Percentiles rank a stretch among this genome's conserved stretches.
These are phyloP conservation scores for Leishmania aethiopica DNA, from an alignment of 208 protist genomes.

Conservation along the genomic window DNA sequence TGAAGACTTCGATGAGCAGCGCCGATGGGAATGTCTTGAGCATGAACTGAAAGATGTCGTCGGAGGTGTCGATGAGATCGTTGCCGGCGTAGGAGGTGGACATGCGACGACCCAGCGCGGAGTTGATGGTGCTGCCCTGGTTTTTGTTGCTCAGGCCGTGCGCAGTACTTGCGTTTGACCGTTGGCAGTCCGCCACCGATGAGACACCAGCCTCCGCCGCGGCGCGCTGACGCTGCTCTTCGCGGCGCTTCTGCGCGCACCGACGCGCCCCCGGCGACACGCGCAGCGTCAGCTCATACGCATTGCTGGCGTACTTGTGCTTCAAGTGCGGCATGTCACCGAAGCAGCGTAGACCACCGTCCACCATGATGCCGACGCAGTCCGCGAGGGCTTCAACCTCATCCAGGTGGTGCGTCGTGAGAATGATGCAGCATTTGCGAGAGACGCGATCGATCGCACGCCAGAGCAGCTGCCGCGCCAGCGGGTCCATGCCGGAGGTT, in stretches of 20 bases:
- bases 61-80: conserved; percentile 28
- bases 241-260: background rate
- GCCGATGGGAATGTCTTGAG: conserved; percentile 35
- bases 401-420: conserved; percentile 94
- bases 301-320: conserved; percentile 80
- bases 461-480: conserved; percentile 70
- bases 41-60: conserved; percentile 45
- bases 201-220: background rate
- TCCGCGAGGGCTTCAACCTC: conserved; percentile 88
- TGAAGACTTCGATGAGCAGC: conserved; percentile 43
- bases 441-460: conserved; percentile 54
- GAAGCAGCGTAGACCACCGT: conserved; percentile 85
- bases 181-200: background rate
- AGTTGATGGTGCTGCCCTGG: background rate
- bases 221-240: background rate
- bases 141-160: background rate
- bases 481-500: conserved; percentile 71
- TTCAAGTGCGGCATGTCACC: conserved; percentile 86
- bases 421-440: conserved; percentile 57
- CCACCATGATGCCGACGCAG: conserved; percentile 90
- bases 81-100: conserved; percentile 35
- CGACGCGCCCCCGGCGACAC: conserved; percentile 25
- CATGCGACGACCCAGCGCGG: background rate
- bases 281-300: conserved; percentile 66
- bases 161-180: background rate